Percentiles rank a stretch among this genome's conserved stretches.
phyloP scores from a whole-genome alignment of 2,329 filamentous ascomycete species.

The Alternaria conjuncta region DNA sequence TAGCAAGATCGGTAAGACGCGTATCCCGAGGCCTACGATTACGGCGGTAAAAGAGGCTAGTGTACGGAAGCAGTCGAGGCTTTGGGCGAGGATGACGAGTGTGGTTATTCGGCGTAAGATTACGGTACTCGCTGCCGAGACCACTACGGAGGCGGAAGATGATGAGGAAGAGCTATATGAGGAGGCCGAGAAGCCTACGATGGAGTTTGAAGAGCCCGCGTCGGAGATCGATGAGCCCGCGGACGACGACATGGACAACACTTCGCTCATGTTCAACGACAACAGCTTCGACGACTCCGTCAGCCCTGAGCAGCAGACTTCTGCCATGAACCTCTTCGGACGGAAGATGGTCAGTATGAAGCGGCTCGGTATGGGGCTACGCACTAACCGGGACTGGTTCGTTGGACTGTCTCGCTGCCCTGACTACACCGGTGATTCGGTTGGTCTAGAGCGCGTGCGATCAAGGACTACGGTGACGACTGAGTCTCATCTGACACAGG shows the following conservation, averaged over 20 bases:
- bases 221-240: not conserved
- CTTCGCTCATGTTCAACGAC: constrained; percentile 9
- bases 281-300: constrained; percentile 12
- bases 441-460: not conserved
- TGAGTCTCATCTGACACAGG: not conserved
- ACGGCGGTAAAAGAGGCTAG: not conserved
- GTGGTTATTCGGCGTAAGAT: not conserved
- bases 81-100: not conserved
- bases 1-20: not conserved
- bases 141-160: not conserved
- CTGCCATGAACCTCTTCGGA: not conserved
- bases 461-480: not conserved
- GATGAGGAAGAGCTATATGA: not conserved
- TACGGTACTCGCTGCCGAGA: not conserved
- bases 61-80: not conserved
- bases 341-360: not conserved
- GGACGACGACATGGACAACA: not conserved
- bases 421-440: not conserved
- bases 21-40: not conserved
- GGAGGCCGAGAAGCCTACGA: not conserved
- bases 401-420: not conserved
- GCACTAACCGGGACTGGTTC: not conserved
- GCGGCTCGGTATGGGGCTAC: not conserved
- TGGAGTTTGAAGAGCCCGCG: not conserved
- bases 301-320: not conserved